Conservation (phyloP, 805 yeast genomes). For the Jamesozyma spencerorum region DNA sequence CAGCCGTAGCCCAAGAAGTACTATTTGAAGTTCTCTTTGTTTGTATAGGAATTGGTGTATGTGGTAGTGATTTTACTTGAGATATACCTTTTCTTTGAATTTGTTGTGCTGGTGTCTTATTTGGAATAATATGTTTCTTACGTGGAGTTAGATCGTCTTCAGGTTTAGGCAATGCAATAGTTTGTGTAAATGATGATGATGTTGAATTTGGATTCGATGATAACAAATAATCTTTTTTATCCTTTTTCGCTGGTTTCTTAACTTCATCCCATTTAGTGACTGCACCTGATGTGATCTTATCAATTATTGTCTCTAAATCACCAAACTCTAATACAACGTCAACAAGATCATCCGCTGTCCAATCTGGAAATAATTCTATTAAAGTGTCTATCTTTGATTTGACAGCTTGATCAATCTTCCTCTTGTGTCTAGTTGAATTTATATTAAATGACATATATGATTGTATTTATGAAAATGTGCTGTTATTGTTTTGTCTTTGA, state of each 20-base stretch:
- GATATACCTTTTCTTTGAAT: constrained; percentile 6
- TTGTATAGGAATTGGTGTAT: constrained; percentile 8
- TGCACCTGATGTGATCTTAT: constrained; percentile 80
- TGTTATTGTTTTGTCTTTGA: no score
- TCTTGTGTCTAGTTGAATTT: constrained; percentile 4
- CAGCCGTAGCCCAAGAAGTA: constrained; percentile 33
- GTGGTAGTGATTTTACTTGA: constrained; percentile 17
- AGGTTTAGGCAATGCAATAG: constrained; percentile 6
- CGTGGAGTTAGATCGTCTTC: constrained; percentile 5
- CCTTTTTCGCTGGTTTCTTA: constrained; percentile 51
- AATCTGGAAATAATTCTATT: constrained; percentile 84
- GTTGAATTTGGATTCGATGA: no score
- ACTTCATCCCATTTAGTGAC: constrained; percentile 93
- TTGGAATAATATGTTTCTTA: constrained; percentile 9
- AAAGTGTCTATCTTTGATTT: constrained; percentile 43
- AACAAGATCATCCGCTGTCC: constrained; percentile 78
- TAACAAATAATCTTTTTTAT: constrained; percentile 30
- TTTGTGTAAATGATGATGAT: neutral
- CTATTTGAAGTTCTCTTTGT: constrained; percentile 18
- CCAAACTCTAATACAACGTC: constrained; percentile 66
- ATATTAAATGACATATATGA: constrained; percentile 1
- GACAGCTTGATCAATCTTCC: constrained; percentile 23
- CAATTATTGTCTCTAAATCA: constrained; percentile 70
- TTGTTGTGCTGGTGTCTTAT: constrained; percentile 5
- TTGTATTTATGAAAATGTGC: no score